Base-by-base conservation (phyloP, 768 basidiomycete species). In the Hygrophoropsis aurantiaca region DNA sequence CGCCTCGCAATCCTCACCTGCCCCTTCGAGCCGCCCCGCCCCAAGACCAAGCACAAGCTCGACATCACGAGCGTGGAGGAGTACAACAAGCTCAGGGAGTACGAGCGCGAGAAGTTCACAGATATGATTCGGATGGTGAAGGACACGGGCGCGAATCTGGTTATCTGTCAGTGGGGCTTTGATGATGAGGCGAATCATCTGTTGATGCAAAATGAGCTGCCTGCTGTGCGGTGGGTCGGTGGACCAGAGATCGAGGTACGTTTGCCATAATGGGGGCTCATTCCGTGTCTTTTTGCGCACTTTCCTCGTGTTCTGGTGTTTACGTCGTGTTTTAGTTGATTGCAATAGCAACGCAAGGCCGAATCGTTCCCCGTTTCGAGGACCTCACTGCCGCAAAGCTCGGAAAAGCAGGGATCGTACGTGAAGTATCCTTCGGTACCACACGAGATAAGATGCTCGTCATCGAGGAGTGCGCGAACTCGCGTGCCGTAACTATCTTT, bases 111-210 rank as follows among this genome's bases (percentile, higher is more conserved):
- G 64, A 99, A 97, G 72, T 99, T 99, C 59, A 76, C 80, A 53
- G 87, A 93, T 62, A 99, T 99, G 97, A 97, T 99, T 68, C 87
- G 88, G 69, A 74, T 82, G 65, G 94, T 98, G 48, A 95, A 97
- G 67, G 87, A 95, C 58, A 89, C 94, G 13, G 97, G 97, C 30
- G 95, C 97, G 11, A 99, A 99, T 69, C 71, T 99, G 50, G 97
- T 99, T 55, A 97, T 99, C 58, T 99, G 97, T 69, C 97, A 99
- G 64, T 99, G 97, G 97, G 97, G 97, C 50, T 99, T 99, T 62
- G 97, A 99, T 63, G 97, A 99, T 61, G 97, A 99, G 71, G 97
- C 97, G 36, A 99, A 99, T 64, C 97, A 98, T 65, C 56, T 98
- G 58, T 69, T 99, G 54, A 93, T 98, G 91, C 94, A 97, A 74